A percentile compares a stretch with the other conserved stretches of the same genome.
Evolutionary conservation across 495 filamentous ascomycete species (phyloP).

Genomic region (Xylaria telfairii): DNA sequence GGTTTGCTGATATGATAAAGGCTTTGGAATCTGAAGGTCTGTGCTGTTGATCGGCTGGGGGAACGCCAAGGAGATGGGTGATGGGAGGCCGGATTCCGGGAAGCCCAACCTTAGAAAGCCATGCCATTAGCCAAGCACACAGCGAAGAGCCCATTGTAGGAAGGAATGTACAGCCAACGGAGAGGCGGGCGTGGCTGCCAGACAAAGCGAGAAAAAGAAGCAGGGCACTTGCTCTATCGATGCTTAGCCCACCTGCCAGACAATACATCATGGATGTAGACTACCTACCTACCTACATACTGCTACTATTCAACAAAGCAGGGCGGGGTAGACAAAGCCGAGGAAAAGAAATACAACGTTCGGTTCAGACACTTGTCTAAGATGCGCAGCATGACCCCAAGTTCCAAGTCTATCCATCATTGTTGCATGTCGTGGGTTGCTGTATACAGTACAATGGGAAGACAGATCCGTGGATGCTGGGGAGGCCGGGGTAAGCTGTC

Average conservation of each 20-base stretch:
- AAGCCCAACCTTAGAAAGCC: no score
- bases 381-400: no score
- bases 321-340: neutral
- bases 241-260: neutral
- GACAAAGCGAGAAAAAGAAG: slow-evolving; percentile 8
- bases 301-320: slow-evolving; percentile 13
- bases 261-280: no score
- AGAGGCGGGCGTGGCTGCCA: slow-evolving; percentile 7
- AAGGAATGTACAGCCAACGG: slow-evolving; percentile 17
- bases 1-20: neutral
- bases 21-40: neutral
- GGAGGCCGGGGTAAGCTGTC: neutral
- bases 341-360: slow-evolving; percentile 13
- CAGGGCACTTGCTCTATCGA: slow-evolving; percentile 4
- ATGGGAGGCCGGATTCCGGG: neutral
- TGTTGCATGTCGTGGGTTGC: neutral
- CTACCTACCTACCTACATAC: no score
- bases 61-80: neutral
- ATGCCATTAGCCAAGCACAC: slow-evolving; percentile 2
- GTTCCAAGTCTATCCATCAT: neutral
- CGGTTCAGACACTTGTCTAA: neutral
- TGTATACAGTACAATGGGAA: no score
- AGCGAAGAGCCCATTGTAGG: neutral
- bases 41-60: neutral
- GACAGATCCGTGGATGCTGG: no score